A percentile compares a stretch with the other conserved stretches of the same genome.
Evolutionary conservation across 2,329 filamentous ascomycete genomes (phyloP).

Genomic region (Aspergillus pseudoglaucus): DNA sequence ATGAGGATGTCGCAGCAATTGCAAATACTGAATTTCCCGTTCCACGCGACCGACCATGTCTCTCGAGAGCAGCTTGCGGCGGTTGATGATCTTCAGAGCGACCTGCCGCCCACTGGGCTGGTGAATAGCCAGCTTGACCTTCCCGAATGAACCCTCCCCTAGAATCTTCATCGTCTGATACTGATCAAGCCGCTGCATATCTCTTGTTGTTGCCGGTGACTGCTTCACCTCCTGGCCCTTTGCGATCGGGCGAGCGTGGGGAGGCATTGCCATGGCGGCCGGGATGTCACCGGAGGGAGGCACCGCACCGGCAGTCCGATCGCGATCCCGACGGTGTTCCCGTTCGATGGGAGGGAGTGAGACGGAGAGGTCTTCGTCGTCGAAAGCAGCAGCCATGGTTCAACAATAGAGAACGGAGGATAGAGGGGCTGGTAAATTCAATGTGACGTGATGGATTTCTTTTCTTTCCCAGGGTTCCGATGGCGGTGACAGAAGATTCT

Average conservation of each 20-base stretch:
- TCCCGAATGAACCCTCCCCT: conserved; percentile 95
- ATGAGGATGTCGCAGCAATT: conserved; percentile 89
- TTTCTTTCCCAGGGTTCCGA: background rate
- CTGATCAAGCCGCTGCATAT: conserved; percentile 80
- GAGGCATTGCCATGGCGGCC: conserved; percentile 34
- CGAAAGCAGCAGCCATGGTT: conserved; percentile 47
- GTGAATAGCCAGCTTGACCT: conserved; percentile 95
- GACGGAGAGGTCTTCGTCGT: conserved; percentile 78
- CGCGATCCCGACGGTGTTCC: conserved; percentile 22
- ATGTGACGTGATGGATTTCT: conserved; percentile 33
- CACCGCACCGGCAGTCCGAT: conserved; percentile 12
- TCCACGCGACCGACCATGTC: conserved; percentile 98
- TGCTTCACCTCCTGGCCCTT: conserved; percentile 26
- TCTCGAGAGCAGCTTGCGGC: conserved; percentile 90
- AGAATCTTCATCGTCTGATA: conserved; percentile 87
- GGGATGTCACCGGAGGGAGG: conserved; percentile 17
- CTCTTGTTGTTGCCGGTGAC: conserved; percentile 45
- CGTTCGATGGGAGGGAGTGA: conserved; percentile 46
- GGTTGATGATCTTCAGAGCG: conserved; percentile 93
- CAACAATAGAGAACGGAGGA: conserved; percentile 5
- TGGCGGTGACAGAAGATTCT: background rate
- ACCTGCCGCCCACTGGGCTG: conserved; percentile 90
- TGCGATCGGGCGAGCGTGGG: conserved; percentile 28
- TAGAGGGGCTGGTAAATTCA: conserved; percentile 12
- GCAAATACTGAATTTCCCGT: conserved; percentile 95